Conservation (phyloP, 2,329 filamentous ascomycete genomes). For the Penicillium brasilianum region DNA sequence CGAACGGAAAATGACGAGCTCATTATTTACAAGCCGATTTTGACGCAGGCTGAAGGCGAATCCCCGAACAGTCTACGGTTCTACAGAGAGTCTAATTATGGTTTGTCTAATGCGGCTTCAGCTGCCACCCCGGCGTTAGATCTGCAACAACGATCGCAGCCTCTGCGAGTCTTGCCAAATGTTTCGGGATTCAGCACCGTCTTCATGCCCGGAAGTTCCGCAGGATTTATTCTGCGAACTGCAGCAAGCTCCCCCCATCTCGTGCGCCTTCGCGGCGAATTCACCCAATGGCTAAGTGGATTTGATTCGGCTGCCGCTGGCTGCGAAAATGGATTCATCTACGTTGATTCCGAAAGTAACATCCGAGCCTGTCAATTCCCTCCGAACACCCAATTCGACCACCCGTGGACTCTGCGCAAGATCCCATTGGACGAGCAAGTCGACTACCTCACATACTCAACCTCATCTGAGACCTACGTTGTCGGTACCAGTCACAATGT, state of each 20-base stretch:
- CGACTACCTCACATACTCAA: constrained; percentile 75
- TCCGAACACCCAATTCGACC: constrained; percentile 69
- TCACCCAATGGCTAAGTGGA: constrained; percentile 72
- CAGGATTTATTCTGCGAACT: constrained; percentile 82
- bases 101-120: constrained; percentile 64
- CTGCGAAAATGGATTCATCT: constrained; percentile 82
- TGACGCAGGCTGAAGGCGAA: constrained; percentile 19
- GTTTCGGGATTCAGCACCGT: constrained; percentile 80
- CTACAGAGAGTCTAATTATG: constrained; percentile 72
- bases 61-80: constrained; percentile 64
- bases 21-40: constrained; percentile 82
- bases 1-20: constrained; percentile 82
- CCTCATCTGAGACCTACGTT: constrained; percentile 74
- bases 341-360: constrained; percentile 71
- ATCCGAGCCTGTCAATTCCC: constrained; percentile 77
- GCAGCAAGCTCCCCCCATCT: constrained; percentile 77
- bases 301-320: constrained; percentile 70
- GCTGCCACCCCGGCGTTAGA: constrained; percentile 50
- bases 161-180: constrained; percentile 51
- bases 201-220: constrained; percentile 79
- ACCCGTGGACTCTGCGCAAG: constrained; percentile 76
- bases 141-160: constrained; percentile 42
- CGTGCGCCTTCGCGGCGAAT: constrained; percentile 70
- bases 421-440: constrained; percentile 72
- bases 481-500: constrained; percentile 70